Conservation (phyloP, 768 basidiomycete species). For the Trichaptum fuscoviolaceum region DNA sequence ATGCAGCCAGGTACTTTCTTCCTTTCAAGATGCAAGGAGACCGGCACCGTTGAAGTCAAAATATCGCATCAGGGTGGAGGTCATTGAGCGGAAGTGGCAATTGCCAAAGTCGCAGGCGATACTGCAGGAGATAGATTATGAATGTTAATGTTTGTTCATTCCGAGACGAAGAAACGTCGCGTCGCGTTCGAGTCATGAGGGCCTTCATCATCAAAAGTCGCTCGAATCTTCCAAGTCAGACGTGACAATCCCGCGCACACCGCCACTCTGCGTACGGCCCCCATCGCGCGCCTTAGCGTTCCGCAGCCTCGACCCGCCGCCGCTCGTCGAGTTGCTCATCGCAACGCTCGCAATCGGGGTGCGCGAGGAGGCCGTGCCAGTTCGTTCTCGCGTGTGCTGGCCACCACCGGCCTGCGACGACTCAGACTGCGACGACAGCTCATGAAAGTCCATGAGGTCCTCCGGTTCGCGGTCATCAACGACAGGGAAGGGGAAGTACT, state of each 20-base stretch:
- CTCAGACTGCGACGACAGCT: conserved; percentile 2
- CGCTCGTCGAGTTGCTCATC: conserved; percentile 1
- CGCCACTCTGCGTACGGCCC: conserved; percentile 80
- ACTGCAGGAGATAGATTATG: not conserved
- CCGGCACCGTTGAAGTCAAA: not conserved
- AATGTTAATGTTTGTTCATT: not conserved
- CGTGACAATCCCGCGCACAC: conserved; percentile 69
- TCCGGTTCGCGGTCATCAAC: conserved; percentile 17
- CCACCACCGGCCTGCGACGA: conserved; percentile 3
- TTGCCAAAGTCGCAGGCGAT: not conserved
- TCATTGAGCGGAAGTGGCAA: not conserved
- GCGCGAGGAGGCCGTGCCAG: not conserved
- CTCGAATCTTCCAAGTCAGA: conserved; percentile 29
- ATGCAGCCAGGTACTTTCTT: not conserved
- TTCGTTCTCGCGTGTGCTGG: conserved; percentile 12
- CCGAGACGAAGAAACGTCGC: too few relatives aligned
- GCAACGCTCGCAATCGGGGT: not conserved
- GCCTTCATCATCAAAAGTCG: conserved; percentile 22
- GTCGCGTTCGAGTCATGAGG: too few relatives aligned
- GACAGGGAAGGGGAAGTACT: conserved; percentile 61
- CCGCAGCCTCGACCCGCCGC: conserved; percentile 49
- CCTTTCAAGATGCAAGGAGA: not conserved
- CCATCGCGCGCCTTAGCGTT: conserved; percentile 71
- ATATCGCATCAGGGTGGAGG: not conserved
- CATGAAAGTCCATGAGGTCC: not conserved